Conservation (phyloP, 768 basidiomycete genomes). For the Suillus spraguei region DNA sequence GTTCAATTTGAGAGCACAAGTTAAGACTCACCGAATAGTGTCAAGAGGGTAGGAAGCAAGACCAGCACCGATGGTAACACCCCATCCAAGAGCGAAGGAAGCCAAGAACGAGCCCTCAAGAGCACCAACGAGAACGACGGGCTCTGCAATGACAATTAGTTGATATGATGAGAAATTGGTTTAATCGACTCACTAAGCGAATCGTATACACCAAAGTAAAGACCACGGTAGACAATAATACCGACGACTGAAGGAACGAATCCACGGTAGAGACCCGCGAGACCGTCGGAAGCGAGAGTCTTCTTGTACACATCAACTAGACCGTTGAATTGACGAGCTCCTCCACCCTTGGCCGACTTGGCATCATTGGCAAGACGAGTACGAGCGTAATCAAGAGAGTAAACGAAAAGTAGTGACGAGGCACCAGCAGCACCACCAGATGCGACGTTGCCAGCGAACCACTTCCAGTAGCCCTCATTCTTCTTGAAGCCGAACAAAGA, state of each 20-base stretch:
- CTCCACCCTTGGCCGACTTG: constrained; percentile 93
- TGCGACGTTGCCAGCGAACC: constrained; percentile 98
- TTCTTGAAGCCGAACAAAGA: constrained; percentile 99
- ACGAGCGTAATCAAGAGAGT: constrained; percentile 99
- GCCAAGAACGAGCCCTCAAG: constrained; percentile 97
- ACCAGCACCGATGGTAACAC: constrained; percentile 99
- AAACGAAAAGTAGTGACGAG: constrained; percentile 97
- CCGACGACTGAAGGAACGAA: constrained; percentile 99
- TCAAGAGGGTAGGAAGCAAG: constrained; percentile 96
- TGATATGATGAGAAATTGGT: constrained; percentile 21
- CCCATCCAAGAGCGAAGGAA: constrained; percentile 97
- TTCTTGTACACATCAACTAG: constrained; percentile 96
- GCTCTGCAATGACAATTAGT: constrained; percentile 56
- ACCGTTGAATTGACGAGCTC: constrained; percentile 97
- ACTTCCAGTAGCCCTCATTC: constrained; percentile 95
- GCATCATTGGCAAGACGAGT: constrained; percentile 98
- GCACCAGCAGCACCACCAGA: constrained; percentile 99
- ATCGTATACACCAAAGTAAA: constrained; percentile 98
- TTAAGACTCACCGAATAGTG: constrained; percentile 68
- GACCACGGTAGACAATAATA: constrained; percentile 99
- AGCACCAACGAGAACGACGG: constrained; percentile 94
- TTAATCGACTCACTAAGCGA: constrained; percentile 70
- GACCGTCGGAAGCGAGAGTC: constrained; percentile 96
- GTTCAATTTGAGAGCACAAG: background rate
- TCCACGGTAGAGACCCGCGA: constrained; percentile 99